Percentiles rank a stretch among this genome's conserved stretches.
These are phyloP conservation scores for Sporobolomyces roseus DNA, from an alignment of 768 basidiomycete species.

Conservation along the genomic window DNA sequence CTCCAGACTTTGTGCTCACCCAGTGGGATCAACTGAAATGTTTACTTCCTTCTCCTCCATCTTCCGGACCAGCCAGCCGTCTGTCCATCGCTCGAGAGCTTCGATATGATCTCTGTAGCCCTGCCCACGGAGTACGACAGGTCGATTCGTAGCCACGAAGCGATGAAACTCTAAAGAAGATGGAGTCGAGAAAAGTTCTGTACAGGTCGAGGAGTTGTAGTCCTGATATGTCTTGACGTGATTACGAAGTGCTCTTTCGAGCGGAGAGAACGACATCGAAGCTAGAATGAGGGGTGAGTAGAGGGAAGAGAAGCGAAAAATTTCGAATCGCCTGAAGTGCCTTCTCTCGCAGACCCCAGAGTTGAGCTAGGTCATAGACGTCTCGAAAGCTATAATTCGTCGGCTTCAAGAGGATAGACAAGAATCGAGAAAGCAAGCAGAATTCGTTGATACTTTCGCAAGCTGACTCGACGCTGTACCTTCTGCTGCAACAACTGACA, in stretches of 20 bases:
- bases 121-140: constrained; percentile 21
- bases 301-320: neutral
- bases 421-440: no score
- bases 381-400: no score
- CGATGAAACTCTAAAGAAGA: constrained; percentile 28
- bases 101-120: neutral
- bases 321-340: neutral
- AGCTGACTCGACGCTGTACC: no score
- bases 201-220: constrained; percentile 17
- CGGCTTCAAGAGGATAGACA: no score
- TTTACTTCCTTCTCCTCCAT: constrained; percentile 17
- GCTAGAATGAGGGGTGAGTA: neutral
- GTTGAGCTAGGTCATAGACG: no score
- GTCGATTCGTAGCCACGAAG: constrained; percentile 33
- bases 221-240: constrained; percentile 26
- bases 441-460: no score
- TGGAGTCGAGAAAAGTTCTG: constrained; percentile 25
- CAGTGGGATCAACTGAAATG: constrained; percentile 28
- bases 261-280: neutral
- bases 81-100: constrained; percentile 31
- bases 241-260: neutral
- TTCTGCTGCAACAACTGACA: no score
- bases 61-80: constrained; percentile 19
- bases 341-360: neutral
- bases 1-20: constrained; percentile 3